phyloP scores from a whole-genome alignment of 78 protist genomes.

The Creolimax fragrantissima region DNA sequence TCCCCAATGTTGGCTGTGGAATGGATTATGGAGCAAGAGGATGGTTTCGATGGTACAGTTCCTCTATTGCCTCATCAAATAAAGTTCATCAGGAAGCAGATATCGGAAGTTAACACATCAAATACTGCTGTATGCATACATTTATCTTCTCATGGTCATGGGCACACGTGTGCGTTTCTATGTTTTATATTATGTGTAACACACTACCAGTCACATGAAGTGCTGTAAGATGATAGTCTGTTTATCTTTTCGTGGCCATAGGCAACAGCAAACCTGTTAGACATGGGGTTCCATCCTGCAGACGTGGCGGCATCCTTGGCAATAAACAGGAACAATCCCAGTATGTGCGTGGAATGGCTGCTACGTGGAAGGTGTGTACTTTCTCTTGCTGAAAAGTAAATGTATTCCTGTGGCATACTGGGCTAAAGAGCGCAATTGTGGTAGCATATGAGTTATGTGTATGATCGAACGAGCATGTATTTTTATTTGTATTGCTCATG shows the following conservation, averaged over 20 bases:
- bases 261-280: not conserved
- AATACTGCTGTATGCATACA: not conserved
- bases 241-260: not conserved
- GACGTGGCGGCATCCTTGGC: not conserved
- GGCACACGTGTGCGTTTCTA: not conserved
- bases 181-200: not conserved
- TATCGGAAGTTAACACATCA: not conserved
- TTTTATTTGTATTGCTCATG: too few relatives aligned
- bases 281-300: not conserved
- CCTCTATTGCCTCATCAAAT: not conserved
- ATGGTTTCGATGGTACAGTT: not conserved
- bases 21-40: not conserved
- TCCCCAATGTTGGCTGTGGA: not conserved
- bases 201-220: not conserved
- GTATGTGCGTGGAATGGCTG: not conserved
- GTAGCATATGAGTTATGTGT: too few relatives aligned
- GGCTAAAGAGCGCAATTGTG: too few relatives aligned
- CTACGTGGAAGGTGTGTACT: not conserved
- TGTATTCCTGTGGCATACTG: too few relatives aligned
- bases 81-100: not conserved
- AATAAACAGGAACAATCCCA: not conserved
- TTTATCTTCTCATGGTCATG: not conserved
- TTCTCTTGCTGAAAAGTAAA: too few relatives aligned
- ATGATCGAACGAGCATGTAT: too few relatives aligned
- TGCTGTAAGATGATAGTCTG: not conserved